Conservation (phyloP, 345 rosid species). For the Salix caprea region DNA sequence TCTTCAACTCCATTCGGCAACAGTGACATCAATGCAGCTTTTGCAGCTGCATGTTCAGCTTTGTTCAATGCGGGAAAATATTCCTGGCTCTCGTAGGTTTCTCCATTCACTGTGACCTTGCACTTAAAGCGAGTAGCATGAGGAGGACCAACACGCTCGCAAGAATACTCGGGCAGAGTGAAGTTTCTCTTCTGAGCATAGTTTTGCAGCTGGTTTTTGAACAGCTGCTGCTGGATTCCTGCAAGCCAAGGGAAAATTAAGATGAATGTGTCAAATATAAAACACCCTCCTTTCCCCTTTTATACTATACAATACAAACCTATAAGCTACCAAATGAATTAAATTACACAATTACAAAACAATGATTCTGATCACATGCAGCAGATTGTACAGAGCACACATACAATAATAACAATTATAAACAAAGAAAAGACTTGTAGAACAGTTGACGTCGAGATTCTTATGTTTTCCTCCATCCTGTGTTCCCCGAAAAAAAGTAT, state of each 20-base stretch:
- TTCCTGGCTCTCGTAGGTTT: slow-evolving; percentile 34
- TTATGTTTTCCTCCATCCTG: neutral
- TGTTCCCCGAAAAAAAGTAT: no score
- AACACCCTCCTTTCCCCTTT: neutral
- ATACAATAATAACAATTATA: no score
- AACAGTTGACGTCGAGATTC: neutral
- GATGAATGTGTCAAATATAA: neutral
- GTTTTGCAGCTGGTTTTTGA: slow-evolving; percentile 44
- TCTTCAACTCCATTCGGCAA: slow-evolving; percentile 29
- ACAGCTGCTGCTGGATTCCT: slow-evolving; percentile 30
- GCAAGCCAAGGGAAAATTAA: slow-evolving; percentile 3
- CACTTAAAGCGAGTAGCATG: slow-evolving; percentile 54
- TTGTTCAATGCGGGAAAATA: slow-evolving; percentile 46
- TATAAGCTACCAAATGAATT: neutral
- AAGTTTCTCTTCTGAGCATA: slow-evolving; percentile 47
- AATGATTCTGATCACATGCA: neutral
- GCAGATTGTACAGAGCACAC: neutral
- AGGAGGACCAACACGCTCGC: slow-evolving; percentile 50
- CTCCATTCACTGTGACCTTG: slow-evolving; percentile 41
- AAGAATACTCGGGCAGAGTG: slow-evolving; percentile 39
- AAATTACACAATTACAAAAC: neutral
- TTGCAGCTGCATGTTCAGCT: slow-evolving; percentile 72
- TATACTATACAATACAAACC: neutral
- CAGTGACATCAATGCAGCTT: slow-evolving; percentile 44
- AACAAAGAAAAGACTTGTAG: neutral